Evolutionary conservation across 768 basidiomycete species (phyloP), one percentile per base, ranked within the genome.

Genomic region (Tylopilus balloui): DNA sequence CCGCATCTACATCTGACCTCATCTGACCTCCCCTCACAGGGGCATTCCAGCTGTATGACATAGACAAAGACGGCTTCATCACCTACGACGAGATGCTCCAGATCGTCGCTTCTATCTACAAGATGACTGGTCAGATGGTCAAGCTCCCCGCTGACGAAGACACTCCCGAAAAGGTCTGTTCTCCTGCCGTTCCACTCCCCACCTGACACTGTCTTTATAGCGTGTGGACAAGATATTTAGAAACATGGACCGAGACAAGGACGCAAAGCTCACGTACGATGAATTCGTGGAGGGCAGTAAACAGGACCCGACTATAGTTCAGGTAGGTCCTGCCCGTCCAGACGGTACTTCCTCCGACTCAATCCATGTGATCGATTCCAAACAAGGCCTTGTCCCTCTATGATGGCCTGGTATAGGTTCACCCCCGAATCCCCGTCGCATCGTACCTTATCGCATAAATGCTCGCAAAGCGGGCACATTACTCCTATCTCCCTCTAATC

Each of bases 101-200:
- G 74, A 99, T 99, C 66, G 96, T 99, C 9, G 82, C 87, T 61
- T 87, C 92, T 38, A 99, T 99, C 73, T 99, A 98, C 78, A 97
- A 95, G 80, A 98, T 99, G 96, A 98, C 96, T 4, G 96, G 96
- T 17, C 85, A 94, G 69, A 97, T 98, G 94, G 95, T 98, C 55
- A 94, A 93, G 67, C 81, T 98, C 19, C 94, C 96, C n/a, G 76
- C 85, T 34, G 96, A 98, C 65, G 96, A 99, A 71, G 94, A 98
- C 72, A 99, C 96, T n/a, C 95, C 96, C 2, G 93, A 98, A 71
- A 99, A 98, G 89, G 94, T 83, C 59, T 45, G 69, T 51, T 47
- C 45, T 31, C 20, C 44, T 25, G 37, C 47, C 48, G 49, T 41
- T 28, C 43, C 36, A 20, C 40, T 24, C 42, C 45, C 31, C 42